phyloP scores from a whole-genome alignment of 2,329 filamentous ascomycete genomes.

The Cryphonectria parasitica region DNA sequence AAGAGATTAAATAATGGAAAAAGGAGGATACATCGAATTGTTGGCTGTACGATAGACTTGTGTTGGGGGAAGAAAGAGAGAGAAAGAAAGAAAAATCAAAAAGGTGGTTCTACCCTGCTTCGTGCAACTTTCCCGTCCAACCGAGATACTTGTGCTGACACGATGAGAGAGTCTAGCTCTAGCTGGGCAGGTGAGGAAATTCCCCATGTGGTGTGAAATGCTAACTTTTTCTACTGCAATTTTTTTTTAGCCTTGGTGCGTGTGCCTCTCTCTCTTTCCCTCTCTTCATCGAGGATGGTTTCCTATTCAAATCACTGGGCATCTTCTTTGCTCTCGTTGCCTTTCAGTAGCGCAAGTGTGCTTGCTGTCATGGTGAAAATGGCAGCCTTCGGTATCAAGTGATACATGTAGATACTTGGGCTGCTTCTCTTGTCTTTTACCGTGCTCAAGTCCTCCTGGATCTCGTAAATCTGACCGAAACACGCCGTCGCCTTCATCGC shows the following conservation, averaged over 20 bases:
- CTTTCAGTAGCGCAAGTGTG: not conserved
- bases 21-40: not conserved
- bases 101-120: constrained; percentile 42
- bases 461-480: not conserved
- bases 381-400: not conserved
- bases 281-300: not conserved
- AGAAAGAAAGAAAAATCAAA: constrained; percentile 20
- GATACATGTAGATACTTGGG: not conserved
- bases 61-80: constrained; percentile 10
- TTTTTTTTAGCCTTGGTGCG: too few species aligned
- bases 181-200: constrained; percentile 18
- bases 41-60: constrained; percentile 30
- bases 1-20: too few species aligned
- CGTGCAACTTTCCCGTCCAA: constrained; percentile 30
- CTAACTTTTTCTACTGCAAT: not conserved
- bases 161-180: constrained; percentile 27
- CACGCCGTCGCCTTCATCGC: not conserved
- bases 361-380: not conserved
- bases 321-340: not conserved
- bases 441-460: not conserved
- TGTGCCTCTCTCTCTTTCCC: not conserved
- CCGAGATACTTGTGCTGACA: constrained; percentile 39
- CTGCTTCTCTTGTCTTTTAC: not conserved
- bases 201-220: not conserved
- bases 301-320: not conserved